Conservation (phyloP, 768 basidiomycete species). For the Suillus bovinus region DNA sequence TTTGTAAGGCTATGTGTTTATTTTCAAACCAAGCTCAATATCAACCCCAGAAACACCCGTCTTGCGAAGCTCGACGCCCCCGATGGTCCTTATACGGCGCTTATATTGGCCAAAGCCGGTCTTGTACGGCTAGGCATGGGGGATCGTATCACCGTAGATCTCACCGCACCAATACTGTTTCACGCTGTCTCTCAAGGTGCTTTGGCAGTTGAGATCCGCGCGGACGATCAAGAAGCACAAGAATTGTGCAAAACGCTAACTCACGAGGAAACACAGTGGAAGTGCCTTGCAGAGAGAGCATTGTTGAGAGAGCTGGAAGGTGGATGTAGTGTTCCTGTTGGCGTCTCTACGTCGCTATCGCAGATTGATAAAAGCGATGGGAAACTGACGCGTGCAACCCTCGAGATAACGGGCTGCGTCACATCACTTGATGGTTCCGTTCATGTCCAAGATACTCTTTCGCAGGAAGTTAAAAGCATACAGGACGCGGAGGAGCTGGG, state of each 20-base stretch:
- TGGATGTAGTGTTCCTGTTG: slow-evolving; percentile 96
- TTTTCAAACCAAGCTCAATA: slow-evolving; percentile 9
- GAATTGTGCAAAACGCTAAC: slow-evolving; percentile 67
- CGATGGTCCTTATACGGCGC: slow-evolving; percentile 76
- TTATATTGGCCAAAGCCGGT: slow-evolving; percentile 94
- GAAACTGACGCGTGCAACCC: slow-evolving; percentile 17
- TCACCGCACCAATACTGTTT: slow-evolving; percentile 74
- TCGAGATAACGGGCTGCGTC: slow-evolving; percentile 79
- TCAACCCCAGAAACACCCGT: slow-evolving; percentile 72
- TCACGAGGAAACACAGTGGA: slow-evolving; percentile 78
- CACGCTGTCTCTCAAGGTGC: slow-evolving; percentile 96
- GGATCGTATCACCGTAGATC: slow-evolving; percentile 72
- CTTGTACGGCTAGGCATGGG: slow-evolving; percentile 77
- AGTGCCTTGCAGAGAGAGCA: slow-evolving; percentile 81
- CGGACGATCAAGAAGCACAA: slow-evolving; percentile 58
- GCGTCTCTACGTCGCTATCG: slow-evolving; percentile 59
- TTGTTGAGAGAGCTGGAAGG: slow-evolving; percentile 91
- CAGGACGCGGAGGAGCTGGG: slow-evolving; percentile 74
- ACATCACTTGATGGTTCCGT: slow-evolving; percentile 74
- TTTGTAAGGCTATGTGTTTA: slow-evolving; percentile 52
- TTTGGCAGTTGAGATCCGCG: slow-evolving; percentile 81
- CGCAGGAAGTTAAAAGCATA: slow-evolving; percentile 47
- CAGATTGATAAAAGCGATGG: slow-evolving; percentile 33
- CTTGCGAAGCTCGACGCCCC: slow-evolving; percentile 87
- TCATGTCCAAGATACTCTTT: slow-evolving; percentile 70